Conservation (phyloP, 768 basidiomycete genomes). For the Hygrophoropsis aurantiaca region DNA sequence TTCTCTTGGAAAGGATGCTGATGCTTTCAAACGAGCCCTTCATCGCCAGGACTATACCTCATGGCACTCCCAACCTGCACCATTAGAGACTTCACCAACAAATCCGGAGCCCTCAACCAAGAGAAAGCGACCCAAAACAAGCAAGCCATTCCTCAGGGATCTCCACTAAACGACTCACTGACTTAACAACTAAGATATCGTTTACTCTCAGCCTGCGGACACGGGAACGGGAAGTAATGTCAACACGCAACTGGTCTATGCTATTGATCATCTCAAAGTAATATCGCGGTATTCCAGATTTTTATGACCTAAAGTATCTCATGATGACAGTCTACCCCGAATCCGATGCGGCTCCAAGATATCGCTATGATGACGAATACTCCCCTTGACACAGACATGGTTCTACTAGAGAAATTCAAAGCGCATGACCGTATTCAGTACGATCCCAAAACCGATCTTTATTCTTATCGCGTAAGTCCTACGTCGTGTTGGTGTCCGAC, state of each 20-base stretch:
- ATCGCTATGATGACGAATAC: constrained; percentile 79
- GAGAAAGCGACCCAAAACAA: constrained; percentile 60
- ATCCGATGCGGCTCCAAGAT: constrained; percentile 86
- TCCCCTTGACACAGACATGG: constrained; percentile 68
- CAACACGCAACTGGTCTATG: constrained; percentile 86
- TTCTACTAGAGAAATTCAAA: constrained; percentile 79
- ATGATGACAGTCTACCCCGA: constrained; percentile 54
- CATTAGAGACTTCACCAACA: constrained; percentile 33
- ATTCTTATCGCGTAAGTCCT: constrained; percentile 73
- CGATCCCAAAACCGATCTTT: constrained; percentile 83
- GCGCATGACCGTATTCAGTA: constrained; percentile 77
- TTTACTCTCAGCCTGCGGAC: constrained; percentile 87
- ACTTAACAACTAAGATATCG: constrained; percentile 51
- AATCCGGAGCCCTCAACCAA: constrained; percentile 42
- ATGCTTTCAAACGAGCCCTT: constrained; percentile 65
- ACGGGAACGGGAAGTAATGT: constrained; percentile 78
- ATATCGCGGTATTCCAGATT: constrained; percentile 12
- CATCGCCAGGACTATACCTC: constrained; percentile 68
- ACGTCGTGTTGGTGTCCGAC: neutral
- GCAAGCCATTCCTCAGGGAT: no score
- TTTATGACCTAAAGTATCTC: constrained; percentile 11
- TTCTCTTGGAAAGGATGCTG: constrained; percentile 65
- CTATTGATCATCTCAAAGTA: constrained; percentile 80
- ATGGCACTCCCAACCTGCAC: constrained; percentile 69
- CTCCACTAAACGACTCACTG: no score